Base-by-base conservation (phyloP, 2,329 filamentous ascomycete genomes). In the Colletotrichum viniferum region DNA sequence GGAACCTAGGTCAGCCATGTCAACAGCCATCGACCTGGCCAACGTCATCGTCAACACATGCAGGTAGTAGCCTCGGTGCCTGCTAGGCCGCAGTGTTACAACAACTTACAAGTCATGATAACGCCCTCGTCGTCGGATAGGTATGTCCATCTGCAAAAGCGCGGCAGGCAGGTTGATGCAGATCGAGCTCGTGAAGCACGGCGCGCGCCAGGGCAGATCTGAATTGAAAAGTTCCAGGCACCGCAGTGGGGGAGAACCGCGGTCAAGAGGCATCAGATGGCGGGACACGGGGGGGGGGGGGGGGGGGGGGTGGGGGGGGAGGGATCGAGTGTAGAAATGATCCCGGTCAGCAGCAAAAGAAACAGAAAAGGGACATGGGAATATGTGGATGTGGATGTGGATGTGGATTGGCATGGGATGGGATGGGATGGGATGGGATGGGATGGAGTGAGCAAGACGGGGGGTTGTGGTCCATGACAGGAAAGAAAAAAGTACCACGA, bases 141-240 rank as follows among this genome's bases (percentile, higher is more conserved):
- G 30, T 21, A 61, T 48, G 18, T 61, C 28, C 30, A 65, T 36
- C 28, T 71, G 72, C 68, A 66, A 28, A n/a, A 55, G 30, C 48
- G 61, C 68, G 61, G 52, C 72, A 74, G 58, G 28, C 28, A 68
- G 36, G 64, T 52, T 28, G 62, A 71, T 71, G 68, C 72, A 71
- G 48, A 36, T 61, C 18, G 38, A 52, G 38, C 14, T 52, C 36
- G 21, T 16, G 61, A 63, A 63, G 60, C 60, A 30, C 60, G 60
- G 18, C 38, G 38, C 38, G 38, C 38, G 38, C 38, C 38, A 34
- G 21, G 32, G 32, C 30, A 26, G 61, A 63, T 63, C 34, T 43
- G 64, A 56, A 36, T 56, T 52, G 64, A 30, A 16, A 28, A 34
- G 7, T 26, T 36, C 28, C 64, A 67, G 48, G 71, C 28, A 60